Evolutionary conservation across 768 basidiomycete species (phyloP), one percentile per base, ranked within the genome.

Genomic region (Fistulinella prunicolor): DNA sequence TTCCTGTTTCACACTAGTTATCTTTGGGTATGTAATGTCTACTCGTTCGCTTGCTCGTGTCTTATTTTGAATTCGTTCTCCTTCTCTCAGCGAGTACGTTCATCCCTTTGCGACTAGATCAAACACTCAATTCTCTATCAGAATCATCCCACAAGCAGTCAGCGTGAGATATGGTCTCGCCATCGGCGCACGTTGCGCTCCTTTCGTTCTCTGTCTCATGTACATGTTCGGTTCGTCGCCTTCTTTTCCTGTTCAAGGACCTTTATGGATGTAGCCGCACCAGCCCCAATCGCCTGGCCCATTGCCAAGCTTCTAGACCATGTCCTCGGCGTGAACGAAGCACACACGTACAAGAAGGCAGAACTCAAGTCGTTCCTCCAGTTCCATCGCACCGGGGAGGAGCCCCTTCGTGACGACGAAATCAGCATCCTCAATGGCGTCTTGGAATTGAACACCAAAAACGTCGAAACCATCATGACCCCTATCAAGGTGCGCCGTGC

Each of bases 371-470:
- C 83, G 0, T 90, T 92, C 69, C 73, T 91, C 12, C 82, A 85
- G 45, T 89, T 90, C 62, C 86, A 90, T 58, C 79, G 86, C 21
- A 80, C 77, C 0, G 88, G 86, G 6, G 81, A 86, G 56, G 88
- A 90, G 38, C 76, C 77, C 0, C 73, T 91, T 1, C 74, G 86
- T 5, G 89, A 90, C 59, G 89, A 90, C 44, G 89, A 91, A 59
- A 87, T 91, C 30, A 76, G 79, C 49, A 91, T 91, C 38, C 69
- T 91, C 39, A 89, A 88, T 58, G 87, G 87, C 2, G 86, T 89
- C 1, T 64, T 89, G 46, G 88, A 89, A 58, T 73, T 91, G 41
- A 88, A 85, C 57, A 80, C 77, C 16, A 91, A 90, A 62, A 80
- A 77, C 21, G 89, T 86, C 0, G 79, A 84, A 55, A 71, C 76